Evolutionary conservation across 177 flowering plant species (phyloP).

Genomic region (Telopea speciosissima): DNA sequence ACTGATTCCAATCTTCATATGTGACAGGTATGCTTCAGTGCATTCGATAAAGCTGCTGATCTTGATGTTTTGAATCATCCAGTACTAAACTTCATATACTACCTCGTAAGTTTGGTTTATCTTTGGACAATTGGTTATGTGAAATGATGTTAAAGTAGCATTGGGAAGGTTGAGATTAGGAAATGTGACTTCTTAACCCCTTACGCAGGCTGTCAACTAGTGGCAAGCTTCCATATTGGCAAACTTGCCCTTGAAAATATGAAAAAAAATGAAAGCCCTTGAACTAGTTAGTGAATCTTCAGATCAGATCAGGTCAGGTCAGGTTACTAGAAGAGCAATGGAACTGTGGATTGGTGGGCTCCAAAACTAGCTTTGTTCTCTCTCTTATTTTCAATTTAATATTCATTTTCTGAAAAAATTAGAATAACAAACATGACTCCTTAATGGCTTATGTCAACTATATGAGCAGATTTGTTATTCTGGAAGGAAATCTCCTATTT

Average conservation of each 20-base stretch:
- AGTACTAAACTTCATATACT: conserved; percentile 68
- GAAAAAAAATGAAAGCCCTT: too few relatives aligned
- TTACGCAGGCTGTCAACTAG: not conserved
- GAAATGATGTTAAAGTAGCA: not conserved
- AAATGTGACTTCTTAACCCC: not conserved
- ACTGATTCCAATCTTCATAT: not conserved
- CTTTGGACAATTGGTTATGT: not conserved
- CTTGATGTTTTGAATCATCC: conserved; percentile 93
- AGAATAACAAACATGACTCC: not conserved
- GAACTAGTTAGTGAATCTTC: too few relatives aligned
- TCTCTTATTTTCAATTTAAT: too few relatives aligned
- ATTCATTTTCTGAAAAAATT: too few relatives aligned
- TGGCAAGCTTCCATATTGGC: too few relatives aligned
- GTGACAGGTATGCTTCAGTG: conserved; percentile 80
- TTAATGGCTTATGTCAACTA: not conserved
- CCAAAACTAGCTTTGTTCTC: too few relatives aligned
- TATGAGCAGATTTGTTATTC: not conserved
- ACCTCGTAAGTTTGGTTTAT: conserved; percentile 51
- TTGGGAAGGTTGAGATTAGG: not conserved
- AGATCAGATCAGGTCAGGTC: not conserved
- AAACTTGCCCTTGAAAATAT: too few relatives aligned
- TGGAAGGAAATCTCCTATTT: not conserved
- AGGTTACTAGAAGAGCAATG: not conserved
- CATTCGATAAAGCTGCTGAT: conserved; percentile 77
- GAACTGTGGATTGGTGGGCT: too few relatives aligned